Percentiles rank a stretch among this genome's conserved stretches.
These are phyloP conservation scores for Ilyonectria mors-panacis DNA, from an alignment of 2,329 filamentous ascomycete genomes.

Conservation along the genomic window DNA sequence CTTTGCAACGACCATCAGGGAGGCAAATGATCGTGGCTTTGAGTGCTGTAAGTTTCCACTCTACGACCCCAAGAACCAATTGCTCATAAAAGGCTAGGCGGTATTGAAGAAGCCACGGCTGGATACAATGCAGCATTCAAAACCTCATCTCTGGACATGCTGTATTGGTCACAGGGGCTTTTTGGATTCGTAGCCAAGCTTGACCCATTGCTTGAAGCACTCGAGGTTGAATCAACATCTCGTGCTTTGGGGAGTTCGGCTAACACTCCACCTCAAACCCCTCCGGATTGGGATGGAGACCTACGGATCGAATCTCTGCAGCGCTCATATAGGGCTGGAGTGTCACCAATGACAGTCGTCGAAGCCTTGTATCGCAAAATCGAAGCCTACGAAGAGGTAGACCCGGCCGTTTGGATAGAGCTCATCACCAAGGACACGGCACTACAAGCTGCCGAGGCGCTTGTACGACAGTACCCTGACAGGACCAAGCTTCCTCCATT, in stretches of 20 bases:
- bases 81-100: constrained; percentile 52
- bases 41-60: constrained; percentile 70
- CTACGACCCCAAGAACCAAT: constrained; percentile 62
- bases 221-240: constrained; percentile 10
- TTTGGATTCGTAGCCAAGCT: constrained; percentile 49
- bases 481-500: constrained; percentile 62
- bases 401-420: constrained; percentile 39
- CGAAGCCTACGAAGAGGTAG: constrained; percentile 15
- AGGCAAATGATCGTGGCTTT: constrained; percentile 73
- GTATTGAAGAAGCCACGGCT: constrained; percentile 18
- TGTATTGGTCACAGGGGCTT: constrained; percentile 65
- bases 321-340: constrained; percentile 14
- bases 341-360: constrained; percentile 16
- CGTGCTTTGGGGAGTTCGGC: not conserved
- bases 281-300: constrained; percentile 19
- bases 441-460: constrained; percentile 14
- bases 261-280: constrained; percentile 10
- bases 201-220: constrained; percentile 8
- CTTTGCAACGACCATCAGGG: constrained; percentile 68
- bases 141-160: constrained; percentile 61
- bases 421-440: constrained; percentile 56
- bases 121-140: constrained; percentile 21
- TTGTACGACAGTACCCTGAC: constrained; percentile 10
- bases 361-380: constrained; percentile 11
- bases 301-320: constrained; percentile 11